Evolutionary conservation across 106 monocot genomes (phyloP).

Genomic region (Agapanthus africanus): DNA sequence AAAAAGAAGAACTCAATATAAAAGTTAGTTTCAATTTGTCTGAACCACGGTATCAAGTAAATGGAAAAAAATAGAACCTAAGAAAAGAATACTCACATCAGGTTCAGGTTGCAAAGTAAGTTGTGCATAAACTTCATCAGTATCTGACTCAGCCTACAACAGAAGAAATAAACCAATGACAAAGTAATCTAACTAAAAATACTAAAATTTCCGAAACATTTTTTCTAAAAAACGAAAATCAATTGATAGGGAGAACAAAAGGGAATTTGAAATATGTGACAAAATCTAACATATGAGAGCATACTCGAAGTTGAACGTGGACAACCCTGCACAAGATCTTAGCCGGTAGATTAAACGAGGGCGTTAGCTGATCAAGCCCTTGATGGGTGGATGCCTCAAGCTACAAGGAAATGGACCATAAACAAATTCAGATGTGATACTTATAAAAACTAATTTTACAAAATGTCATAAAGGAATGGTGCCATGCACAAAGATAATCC

Average conservation of each 20-base stretch:
- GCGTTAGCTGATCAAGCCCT: conserved; percentile 68
- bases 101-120: conserved; percentile 68
- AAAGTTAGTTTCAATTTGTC: not conserved
- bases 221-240: no score
- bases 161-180: no score
- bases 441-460: no score
- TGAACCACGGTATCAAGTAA: no score
- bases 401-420: conserved; percentile 24
- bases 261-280: conserved; percentile 7
- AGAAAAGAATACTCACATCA: conserved; percentile 30
- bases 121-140: conserved; percentile 95
- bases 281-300: not conserved
- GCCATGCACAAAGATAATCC: no score
- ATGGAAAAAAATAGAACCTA: not conserved
- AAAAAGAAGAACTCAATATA: not conserved
- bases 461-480: no score
- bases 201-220: no score
- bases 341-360: conserved; percentile 58
- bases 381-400: conserved; percentile 92
- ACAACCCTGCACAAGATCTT: conserved; percentile 63
- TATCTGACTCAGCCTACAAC: conserved; percentile 92
- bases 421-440: no score
- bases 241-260: no score
- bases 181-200: no score
- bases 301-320: conserved; percentile 49